A percentile compares a stretch with the other conserved stretches of the same genome.
phyloP scores from a whole-genome alignment of 306 rosid genomes.

The Prunus fruticosa region DNA sequence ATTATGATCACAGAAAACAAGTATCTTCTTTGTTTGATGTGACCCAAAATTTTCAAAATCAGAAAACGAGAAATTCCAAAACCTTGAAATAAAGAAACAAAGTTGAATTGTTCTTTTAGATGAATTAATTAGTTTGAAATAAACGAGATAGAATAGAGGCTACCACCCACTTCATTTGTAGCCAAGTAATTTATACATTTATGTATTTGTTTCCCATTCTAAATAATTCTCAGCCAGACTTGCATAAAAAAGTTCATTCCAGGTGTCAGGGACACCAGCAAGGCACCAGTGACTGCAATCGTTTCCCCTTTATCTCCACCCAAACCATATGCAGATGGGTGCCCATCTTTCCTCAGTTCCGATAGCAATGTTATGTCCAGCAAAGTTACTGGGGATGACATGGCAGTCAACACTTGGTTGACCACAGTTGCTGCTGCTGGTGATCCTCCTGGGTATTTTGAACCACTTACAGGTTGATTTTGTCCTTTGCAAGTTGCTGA shows the following conservation, averaged over 20 bases:
- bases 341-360: slow-evolving; percentile 39
- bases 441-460: slow-evolving; percentile 16
- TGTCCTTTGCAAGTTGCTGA: slow-evolving; percentile 29
- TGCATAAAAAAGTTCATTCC: neutral
- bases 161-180: too few species aligned
- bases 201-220: too few species aligned
- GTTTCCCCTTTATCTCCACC: slow-evolving; percentile 18
- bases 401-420: slow-evolving; percentile 21
- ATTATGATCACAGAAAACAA: too few species aligned
- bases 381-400: slow-evolving; percentile 11
- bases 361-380: slow-evolving; percentile 31
- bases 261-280: slow-evolving; percentile 36
- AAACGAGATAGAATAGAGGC: too few species aligned
- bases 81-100: too few species aligned
- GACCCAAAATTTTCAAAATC: too few species aligned
- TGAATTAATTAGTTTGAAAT: too few species aligned
- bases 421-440: slow-evolving; percentile 14
- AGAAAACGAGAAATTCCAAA: too few species aligned
- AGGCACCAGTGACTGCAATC: slow-evolving; percentile 48
- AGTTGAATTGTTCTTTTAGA: too few species aligned
- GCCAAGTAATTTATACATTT: too few species aligned
- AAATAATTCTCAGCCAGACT: neutral
- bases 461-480: slow-evolving; percentile 18
- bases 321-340: slow-evolving; percentile 24
- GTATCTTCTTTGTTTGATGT: too few species aligned